Conservation (phyloP, 2,329 filamentous ascomycete species). For the Triangularia setosa region DNA sequence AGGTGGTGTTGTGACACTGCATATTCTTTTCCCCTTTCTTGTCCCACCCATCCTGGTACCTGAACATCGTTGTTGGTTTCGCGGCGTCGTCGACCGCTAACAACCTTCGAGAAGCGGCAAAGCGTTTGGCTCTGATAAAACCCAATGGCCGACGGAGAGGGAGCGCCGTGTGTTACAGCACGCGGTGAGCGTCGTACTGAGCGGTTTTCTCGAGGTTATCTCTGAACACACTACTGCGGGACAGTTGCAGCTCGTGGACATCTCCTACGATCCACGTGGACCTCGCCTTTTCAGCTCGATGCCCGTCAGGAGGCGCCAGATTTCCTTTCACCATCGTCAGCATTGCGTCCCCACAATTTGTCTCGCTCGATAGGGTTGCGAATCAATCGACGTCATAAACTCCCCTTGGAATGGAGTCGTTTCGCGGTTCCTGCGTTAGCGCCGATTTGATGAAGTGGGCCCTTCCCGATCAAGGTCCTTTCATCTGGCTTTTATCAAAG, state of each 20-base stretch:
- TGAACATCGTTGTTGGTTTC: too few relatives aligned
- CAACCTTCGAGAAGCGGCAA: not conserved
- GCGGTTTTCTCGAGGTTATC: not conserved
- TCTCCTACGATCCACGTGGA: not conserved
- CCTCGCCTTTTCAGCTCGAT: not conserved
- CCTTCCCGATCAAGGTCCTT: not conserved
- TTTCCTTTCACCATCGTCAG: not conserved
- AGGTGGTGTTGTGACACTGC: not conserved
- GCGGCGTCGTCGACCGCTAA: not conserved
- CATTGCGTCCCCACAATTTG: not conserved
- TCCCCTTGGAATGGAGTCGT: slow-evolving; percentile 1
- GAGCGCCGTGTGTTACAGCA: not conserved
- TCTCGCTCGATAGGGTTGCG: not conserved
- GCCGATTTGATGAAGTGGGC: not conserved
- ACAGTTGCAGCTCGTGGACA: too few relatives aligned
- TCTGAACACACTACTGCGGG: not conserved
- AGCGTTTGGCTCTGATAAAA: not conserved
- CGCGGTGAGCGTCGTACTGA: not conserved
- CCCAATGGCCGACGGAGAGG: not conserved
- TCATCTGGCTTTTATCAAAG: not conserved
- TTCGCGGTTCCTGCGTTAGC: slow-evolving; percentile 4
- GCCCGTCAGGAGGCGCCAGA: too few relatives aligned
- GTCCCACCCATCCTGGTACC: too few relatives aligned
- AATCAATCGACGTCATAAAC: not conserved
- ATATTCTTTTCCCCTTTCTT: not conserved